Percentiles rank a stretch among this genome's conserved stretches.
Evolutionary conservation across 805 yeast species (phyloP).

Genomic region (Priceomyces medius): DNA sequence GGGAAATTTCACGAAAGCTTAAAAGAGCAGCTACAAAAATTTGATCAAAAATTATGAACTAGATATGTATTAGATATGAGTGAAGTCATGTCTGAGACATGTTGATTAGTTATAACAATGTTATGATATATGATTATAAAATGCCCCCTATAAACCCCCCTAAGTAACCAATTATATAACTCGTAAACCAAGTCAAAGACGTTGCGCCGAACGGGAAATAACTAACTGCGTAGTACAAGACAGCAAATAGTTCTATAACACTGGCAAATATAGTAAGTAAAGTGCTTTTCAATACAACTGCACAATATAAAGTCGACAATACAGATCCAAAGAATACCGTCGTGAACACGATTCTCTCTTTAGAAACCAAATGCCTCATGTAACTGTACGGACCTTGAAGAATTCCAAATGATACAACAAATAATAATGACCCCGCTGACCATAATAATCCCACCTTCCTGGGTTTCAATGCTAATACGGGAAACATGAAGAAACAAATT

Average conservation of each 20-base stretch:
- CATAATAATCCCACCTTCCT: conserved; percentile 87
- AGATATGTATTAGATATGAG: not conserved
- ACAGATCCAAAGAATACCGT: conserved; percentile 79
- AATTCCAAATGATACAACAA: conserved; percentile 85
- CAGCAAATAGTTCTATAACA: conserved; percentile 75
- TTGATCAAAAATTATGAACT: conserved; percentile 4
- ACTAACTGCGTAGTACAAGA: conserved; percentile 85
- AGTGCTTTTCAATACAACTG: conserved; percentile 66
- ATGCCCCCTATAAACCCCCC: conserved; percentile 50
- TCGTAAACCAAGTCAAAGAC: conserved; percentile 53
- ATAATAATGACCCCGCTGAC: conserved; percentile 87
- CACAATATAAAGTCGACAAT: conserved; percentile 71
- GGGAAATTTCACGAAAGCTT: conserved; percentile 66
- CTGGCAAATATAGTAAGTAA: conserved; percentile 75
- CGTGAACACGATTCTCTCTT: conserved; percentile 77
- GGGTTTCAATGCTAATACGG: conserved; percentile 85
- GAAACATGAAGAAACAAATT: conserved; percentile 79
- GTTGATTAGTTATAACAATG: not conserved
- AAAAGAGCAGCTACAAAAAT: conserved; percentile 14
- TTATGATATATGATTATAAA: conserved; percentile 11
- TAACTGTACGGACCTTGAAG: conserved; percentile 91
- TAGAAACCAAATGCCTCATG: conserved; percentile 67
- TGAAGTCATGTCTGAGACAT: not conserved
- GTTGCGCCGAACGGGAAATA: conserved; percentile 96
- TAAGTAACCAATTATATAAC: conserved; percentile 42